phyloP scores from a whole-genome alignment of 2,329 filamentous ascomycete genomes.

The Dactylellina drechsleri region DNA sequence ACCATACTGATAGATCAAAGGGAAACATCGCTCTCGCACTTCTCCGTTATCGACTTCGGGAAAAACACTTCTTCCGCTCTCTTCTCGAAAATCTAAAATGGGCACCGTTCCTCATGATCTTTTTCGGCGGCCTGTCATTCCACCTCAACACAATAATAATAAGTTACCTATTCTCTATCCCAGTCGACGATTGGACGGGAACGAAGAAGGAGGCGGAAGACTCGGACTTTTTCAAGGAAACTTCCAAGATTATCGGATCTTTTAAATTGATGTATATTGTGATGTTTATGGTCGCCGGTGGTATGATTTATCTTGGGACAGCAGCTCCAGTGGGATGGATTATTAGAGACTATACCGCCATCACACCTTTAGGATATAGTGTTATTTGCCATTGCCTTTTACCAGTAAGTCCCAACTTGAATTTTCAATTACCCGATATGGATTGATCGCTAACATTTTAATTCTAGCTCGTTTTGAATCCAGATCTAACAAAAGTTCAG shows the following conservation, averaged over 20 bases:
- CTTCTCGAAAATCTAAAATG: slow-evolving; percentile 71
- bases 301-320: slow-evolving; percentile 58
- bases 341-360: slow-evolving; percentile 70
- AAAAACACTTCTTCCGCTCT: slow-evolving; percentile 66
- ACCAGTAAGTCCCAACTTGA: slow-evolving; percentile 63
- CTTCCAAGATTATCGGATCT: slow-evolving; percentile 23
- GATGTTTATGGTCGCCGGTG: slow-evolving; percentile 56
- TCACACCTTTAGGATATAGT: slow-evolving; percentile 69
- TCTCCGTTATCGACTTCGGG: slow-evolving; percentile 71
- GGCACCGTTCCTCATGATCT: slow-evolving; percentile 68
- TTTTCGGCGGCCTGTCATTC: slow-evolving; percentile 64
- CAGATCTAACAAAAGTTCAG: slow-evolving; percentile 38
- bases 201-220: slow-evolving; percentile 53
- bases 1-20: slow-evolving; percentile 7
- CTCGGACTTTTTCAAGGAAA: slow-evolving; percentile 40
- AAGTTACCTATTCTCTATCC: slow-evolving; percentile 63
- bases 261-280: slow-evolving; percentile 56
- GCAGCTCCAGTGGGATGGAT: slow-evolving; percentile 65
- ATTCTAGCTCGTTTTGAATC: slow-evolving; percentile 38
- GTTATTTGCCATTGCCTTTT: slow-evolving; percentile 69
- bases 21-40: slow-evolving; percentile 66
- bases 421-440: neutral
- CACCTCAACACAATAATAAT: slow-evolving; percentile 64
- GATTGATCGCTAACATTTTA: too few relatives aligned
- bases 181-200: slow-evolving; percentile 61